A percentile compares a stretch with the other conserved stretches of the same genome.
Conservation (phyloP, 2,329 filamentous ascomycete species). For the Penicillium sp. region DNA sequence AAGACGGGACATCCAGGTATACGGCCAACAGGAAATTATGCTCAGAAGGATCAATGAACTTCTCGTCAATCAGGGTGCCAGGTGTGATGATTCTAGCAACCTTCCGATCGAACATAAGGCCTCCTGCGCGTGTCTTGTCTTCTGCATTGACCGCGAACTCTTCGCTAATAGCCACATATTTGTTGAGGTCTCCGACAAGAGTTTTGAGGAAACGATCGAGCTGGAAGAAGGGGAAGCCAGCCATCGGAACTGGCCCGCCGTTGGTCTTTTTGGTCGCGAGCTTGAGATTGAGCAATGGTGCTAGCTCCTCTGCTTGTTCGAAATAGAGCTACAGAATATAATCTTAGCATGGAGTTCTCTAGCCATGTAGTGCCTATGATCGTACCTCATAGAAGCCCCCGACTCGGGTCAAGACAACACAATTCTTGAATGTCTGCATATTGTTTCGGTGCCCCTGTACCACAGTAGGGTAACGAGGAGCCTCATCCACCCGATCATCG, state of each 20-base stretch:
- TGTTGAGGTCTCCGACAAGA: conserved; percentile 84
- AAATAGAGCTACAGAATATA: conserved; percentile 68
- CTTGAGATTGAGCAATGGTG: conserved; percentile 82
- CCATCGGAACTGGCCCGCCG: conserved; percentile 80
- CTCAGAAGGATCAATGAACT: conserved; percentile 89
- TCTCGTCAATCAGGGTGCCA: conserved; percentile 94
- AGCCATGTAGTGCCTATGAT: neutral
- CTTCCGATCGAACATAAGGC: conserved; percentile 76
- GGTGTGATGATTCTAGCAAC: conserved; percentile 89
- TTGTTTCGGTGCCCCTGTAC: conserved; percentile 82
- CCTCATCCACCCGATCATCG: conserved; percentile 44
- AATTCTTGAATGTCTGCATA: conserved; percentile 87
- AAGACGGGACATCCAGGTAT: conserved; percentile 49
- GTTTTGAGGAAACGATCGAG: conserved; percentile 90
- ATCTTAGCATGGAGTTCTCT: conserved; percentile 4
- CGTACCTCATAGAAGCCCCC: conserved; percentile 86
- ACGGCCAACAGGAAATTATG: conserved; percentile 91
- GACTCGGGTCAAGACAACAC: conserved; percentile 85
- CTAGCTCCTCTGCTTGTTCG: conserved; percentile 87
- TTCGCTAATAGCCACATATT: conserved; percentile 90
- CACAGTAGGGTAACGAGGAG: conserved; percentile 75
- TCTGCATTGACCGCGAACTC: conserved; percentile 76
- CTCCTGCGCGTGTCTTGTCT: conserved; percentile 69
- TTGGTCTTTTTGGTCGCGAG: conserved; percentile 77
- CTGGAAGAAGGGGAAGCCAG: conserved; percentile 91